Base-by-base conservation (phyloP, 139 green algal genomes). In the Picochlorum costavermella region DNA sequence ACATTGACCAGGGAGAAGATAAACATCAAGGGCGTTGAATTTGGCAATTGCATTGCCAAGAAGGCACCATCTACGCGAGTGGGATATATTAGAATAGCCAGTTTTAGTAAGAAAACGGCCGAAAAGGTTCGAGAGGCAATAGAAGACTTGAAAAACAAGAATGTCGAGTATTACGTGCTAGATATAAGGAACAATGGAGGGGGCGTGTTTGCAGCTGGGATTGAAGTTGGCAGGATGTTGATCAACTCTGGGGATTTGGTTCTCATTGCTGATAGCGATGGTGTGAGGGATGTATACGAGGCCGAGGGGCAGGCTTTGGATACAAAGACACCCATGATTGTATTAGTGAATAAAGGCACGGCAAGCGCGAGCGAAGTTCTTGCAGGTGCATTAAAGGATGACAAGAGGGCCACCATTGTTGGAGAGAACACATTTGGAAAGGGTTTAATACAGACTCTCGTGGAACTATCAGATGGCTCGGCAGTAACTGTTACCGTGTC, bases 311-410 rank as follows among this genome's bases (percentile, higher is more conserved):
- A 29, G 16, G 69, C 74, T 23, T 12, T 83, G 6, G 68, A 77
- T 6, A 23, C 80, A 17, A 61, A 30, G 3, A 79, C 79, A 9
- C 89, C 86, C 9, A 68, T 96, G 28, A 40, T 69, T 28, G 77
- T 97, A 57, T 81, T 97, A 33, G 91, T 97, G 43, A 97, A 99
- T 76, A 85, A 85, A 33, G 90, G 91, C n/a, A 98, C 92, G 5
- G 92, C 91, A 4, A 90, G 77, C 59, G 92, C 92, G 6, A 84
- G 79, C 16, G 92, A 98, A 83, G 86, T 98, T 37, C 71, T 98
- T 31, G 82, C 92, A 2, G 93, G 92, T 16, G 94, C 93, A 1
- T 71, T 98, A 33, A 82, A 96, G 64, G 93, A 99, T 78, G 95
- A 88, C 75, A 62, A 69, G 11, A 76, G 90, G 5, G 87, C 78